Conservation (phyloP, 1,284 basidiomycete genomes). For the Pyrrhoderma lamaoense region DNA sequence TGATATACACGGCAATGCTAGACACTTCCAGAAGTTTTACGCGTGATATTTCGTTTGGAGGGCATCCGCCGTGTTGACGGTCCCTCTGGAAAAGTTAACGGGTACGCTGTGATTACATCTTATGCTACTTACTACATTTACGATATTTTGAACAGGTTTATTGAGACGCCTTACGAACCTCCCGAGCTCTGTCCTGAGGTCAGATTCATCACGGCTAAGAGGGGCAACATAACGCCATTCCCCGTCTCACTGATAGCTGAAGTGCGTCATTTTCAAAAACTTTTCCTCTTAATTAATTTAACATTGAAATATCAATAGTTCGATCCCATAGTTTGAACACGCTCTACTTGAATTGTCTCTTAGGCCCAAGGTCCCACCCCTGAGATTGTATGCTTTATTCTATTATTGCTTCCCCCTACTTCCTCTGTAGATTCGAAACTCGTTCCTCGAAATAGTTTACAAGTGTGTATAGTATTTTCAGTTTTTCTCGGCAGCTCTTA, state of each 20-base stretch:
- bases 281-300: too few relatives aligned
- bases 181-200: constrained; percentile 17
- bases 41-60: constrained; percentile 41
- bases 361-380: too few relatives aligned
- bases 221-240: constrained; percentile 25
- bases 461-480: too few relatives aligned
- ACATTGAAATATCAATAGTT: too few relatives aligned
- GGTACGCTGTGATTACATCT: constrained; percentile 19
- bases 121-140: background rate
- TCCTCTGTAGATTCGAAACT: too few relatives aligned
- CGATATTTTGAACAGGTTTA: constrained; percentile 18
- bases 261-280: too few relatives aligned
- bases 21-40: constrained; percentile 38
- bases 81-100: constrained; percentile 37
- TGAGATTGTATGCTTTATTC: too few relatives aligned
- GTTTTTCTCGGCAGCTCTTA: too few relatives aligned
- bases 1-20: constrained; percentile 15
- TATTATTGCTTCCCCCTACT: too few relatives aligned
- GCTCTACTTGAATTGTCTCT: too few relatives aligned
- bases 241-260: constrained; percentile 27
- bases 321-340: too few relatives aligned
- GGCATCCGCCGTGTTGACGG: constrained; percentile 39
- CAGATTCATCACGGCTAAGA: constrained; percentile 23
- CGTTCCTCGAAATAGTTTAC: too few relatives aligned
- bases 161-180: constrained; percentile 9